These are phyloP conservation scores for Ceratocystis cacaofunesta DNA, from an alignment of 2,329 filamentous ascomycete genomes.

Conservation along the genomic window DNA sequence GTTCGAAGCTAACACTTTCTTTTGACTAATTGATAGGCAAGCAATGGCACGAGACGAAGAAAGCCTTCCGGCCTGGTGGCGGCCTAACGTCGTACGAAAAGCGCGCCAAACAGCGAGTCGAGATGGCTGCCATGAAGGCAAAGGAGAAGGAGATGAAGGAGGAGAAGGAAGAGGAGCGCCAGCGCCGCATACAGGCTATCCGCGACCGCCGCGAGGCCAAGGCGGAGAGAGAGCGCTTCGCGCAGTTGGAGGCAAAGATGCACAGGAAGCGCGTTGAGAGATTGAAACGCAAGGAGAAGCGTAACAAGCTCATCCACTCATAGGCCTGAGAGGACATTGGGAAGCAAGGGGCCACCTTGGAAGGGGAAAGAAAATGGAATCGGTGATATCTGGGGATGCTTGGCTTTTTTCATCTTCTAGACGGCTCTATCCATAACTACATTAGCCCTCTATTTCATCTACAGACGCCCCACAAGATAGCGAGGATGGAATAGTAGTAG, in stretches of 20 bases:
- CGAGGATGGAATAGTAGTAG: background rate
- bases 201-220: conserved; percentile 77
- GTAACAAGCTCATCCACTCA: conserved; percentile 68
- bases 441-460: background rate
- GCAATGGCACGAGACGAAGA: conserved; percentile 77
- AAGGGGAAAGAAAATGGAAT: background rate
- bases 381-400: background rate
- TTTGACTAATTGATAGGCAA: conserved; percentile 47
- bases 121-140: conserved; percentile 65
- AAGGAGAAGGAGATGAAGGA: conserved; percentile 93
- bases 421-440: background rate
- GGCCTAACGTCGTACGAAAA: conserved; percentile 69
- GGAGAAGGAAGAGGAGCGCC: conserved; percentile 78
- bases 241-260: conserved; percentile 95
- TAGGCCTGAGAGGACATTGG: conserved; percentile 25
- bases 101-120: conserved; percentile 54
- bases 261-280: conserved; percentile 88
- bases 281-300: conserved; percentile 88
- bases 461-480: background rate
- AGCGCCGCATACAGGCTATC: conserved; percentile 68
- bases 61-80: conserved; percentile 67
- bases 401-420: conserved; percentile 6
- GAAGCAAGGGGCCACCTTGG: background rate
- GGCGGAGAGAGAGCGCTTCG: conserved; percentile 83
- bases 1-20: background rate